Evolutionary conservation across 2,329 filamentous ascomycete species (phyloP).

Genomic region (Xylaria sp.): DNA sequence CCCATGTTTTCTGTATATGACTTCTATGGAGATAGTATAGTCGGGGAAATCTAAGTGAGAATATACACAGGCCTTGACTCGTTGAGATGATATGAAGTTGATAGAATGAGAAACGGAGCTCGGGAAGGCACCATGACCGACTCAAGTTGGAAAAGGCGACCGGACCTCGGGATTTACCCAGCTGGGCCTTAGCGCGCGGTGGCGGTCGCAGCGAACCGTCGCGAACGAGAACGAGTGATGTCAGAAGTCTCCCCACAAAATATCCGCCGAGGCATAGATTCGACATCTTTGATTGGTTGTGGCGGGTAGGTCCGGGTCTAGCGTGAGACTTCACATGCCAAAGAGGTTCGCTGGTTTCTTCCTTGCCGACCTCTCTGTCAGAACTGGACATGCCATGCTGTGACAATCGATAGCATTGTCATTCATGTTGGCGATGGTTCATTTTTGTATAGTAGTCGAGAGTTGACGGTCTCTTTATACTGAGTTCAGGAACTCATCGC

Average conservation of each 20-base stretch:
- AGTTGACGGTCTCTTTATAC: too few relatives aligned
- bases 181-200: slow-evolving; percentile 7
- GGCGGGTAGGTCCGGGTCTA: neutral
- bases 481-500: too few relatives aligned
- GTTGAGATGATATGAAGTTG: neutral
- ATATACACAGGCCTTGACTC: too few relatives aligned
- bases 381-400: too few relatives aligned
- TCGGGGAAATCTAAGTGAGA: neutral
- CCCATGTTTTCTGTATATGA: slow-evolving; percentile 25
- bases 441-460: neutral
- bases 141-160: neutral
- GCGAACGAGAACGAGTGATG: neutral
- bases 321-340: slow-evolving; percentile 19
- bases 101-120: neutral
- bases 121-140: neutral
- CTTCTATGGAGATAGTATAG: neutral
- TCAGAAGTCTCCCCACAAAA: slow-evolving; percentile 15
- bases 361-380: too few relatives aligned
- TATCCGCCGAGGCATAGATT: slow-evolving; percentile 17
- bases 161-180: slow-evolving; percentile 21
- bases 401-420: neutral
- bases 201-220: neutral
- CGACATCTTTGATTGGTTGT: slow-evolving; percentile 11
- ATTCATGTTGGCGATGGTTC: neutral
- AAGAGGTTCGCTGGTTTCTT: neutral